Base-by-base conservation (phyloP, 176 grass and related monocot genomes). In the Oropetium thomaeum region DNA sequence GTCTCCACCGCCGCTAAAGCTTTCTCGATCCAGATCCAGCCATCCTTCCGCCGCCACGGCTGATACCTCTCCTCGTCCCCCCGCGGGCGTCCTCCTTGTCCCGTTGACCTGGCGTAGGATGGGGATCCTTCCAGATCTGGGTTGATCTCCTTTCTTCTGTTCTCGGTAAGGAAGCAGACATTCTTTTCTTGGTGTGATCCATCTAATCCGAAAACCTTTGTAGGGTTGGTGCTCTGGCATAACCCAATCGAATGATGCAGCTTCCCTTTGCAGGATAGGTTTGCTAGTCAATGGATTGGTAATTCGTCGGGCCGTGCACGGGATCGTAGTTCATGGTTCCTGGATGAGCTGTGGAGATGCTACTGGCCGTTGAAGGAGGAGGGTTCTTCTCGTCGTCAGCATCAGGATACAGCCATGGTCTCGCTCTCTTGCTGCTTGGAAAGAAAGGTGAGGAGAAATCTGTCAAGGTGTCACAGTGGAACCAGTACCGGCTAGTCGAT, bases 331-430 rank as follows among this genome's bases (percentile, higher is more conserved):
- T 84, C 65, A 84, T 82, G 62, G 81, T 85, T 72, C 65, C 80
- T 88, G 84, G 91, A 83, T 85, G 84, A 98, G 78, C 78, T 88
- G 75, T 79, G 76, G 84, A 94, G 84, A 98, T 98, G 96, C 84
- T 98, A 84, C 81, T 98, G 69, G 89, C 96, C 72, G 96, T 98
- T 70, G 96, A 98, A 94, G 96, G 96, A 88, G 91, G 91, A 33
- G 96, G 96, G 13, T 98, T 98, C 70, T 98, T 98, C 84, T 92
- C 91, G 67, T 94, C 96, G 34, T 98, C 96, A 62, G 91, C 96
- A n/a, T 98, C 91, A 74, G 96, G 96, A 28, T 98, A 98, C 68
- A 92, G 86, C 67, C 88, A 88, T 78, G 96, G 96, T 29, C 89
- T 98, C 30, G 91, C 96, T 12, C 91, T 98, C 83, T 60, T 98